phyloP scores from a whole-genome alignment of 345 rosid genomes.

The Mercurialis annua region DNA sequence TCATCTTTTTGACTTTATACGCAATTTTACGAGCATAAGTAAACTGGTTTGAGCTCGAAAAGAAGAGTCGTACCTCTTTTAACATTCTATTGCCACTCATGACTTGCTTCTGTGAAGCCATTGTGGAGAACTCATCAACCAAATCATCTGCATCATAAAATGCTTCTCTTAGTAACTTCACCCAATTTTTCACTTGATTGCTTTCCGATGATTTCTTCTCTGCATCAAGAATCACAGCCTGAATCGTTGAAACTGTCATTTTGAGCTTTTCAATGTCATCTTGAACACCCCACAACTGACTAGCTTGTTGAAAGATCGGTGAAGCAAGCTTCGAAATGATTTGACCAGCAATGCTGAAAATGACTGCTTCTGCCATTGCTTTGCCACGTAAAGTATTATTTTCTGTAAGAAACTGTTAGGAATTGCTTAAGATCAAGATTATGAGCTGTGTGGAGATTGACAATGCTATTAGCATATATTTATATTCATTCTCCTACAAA shows the following conservation, averaged over 20 bases:
- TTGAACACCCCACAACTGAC: background rate
- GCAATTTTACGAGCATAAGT: slow-evolving; percentile 11
- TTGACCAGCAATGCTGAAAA: slow-evolving; percentile 4
- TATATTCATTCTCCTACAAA: too few species aligned
- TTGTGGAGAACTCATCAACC: slow-evolving; percentile 29
- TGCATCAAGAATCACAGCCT: slow-evolving; percentile 17
- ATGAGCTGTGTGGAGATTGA: too few species aligned
- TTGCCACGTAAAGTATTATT: background rate
- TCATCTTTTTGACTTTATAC: slow-evolving; percentile 15
- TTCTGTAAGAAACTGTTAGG: too few species aligned
- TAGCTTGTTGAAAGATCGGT: background rate
- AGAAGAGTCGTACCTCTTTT: slow-evolving; percentile 10
- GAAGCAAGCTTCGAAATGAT: slow-evolving; percentile 8
- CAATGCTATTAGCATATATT: too few species aligned
- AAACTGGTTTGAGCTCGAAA: slow-evolving; percentile 14
- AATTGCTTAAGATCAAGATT: too few species aligned
- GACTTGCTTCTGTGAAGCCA: slow-evolving; percentile 1
- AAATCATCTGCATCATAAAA: slow-evolving; percentile 35
- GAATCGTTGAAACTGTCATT: background rate
- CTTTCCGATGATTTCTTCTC: background rate
- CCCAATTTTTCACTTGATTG: slow-evolving; percentile 18
- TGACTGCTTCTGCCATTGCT: slow-evolving; percentile 21
- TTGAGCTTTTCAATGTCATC: background rate
- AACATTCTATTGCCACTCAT: background rate
- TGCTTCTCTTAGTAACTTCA: slow-evolving; percentile 22